Conservation (phyloP, 306 rosid species). For the Cucurbita moschata region DNA sequence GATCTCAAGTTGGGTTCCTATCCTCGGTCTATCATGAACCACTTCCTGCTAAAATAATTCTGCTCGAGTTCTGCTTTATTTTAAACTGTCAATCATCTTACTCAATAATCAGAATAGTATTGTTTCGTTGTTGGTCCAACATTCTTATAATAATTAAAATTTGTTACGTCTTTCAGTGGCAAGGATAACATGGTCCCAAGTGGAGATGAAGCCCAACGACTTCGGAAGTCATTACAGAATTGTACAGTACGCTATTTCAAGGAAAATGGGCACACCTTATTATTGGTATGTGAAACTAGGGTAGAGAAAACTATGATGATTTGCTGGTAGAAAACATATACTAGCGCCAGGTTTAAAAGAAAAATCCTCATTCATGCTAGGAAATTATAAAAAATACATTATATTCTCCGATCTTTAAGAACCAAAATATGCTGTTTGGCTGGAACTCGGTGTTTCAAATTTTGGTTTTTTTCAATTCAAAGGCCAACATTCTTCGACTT, state of each 20-base stretch:
- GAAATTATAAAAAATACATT: background rate
- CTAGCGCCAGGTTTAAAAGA: background rate
- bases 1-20: background rate
- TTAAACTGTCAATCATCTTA: background rate
- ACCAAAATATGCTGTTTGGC: background rate
- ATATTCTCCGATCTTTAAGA: background rate
- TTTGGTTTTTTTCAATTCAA: background rate
- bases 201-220: slow-evolving; percentile 61
- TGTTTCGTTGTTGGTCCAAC: background rate
- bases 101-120: background rate
- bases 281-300: slow-evolving; percentile 48
- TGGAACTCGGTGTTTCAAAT: background rate
- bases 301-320: background rate
- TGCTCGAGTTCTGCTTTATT: background rate
- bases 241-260: slow-evolving; percentile 58
- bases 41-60: background rate
- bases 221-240: slow-evolving; percentile 27
- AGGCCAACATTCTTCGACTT: background rate
- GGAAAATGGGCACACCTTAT: slow-evolving; percentile 83
- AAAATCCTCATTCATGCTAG: background rate
- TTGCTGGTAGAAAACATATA: background rate
- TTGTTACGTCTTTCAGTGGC: slow-evolving; percentile 44
- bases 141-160: slow-evolving; percentile 8
- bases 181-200: slow-evolving; percentile 90
- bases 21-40: background rate